Percentiles rank a stretch among this genome's conserved stretches.
These are phyloP conservation scores for Kluyveromyces sp. DNA, from an alignment of 1,139 yeast species.

Conservation along the genomic window DNA sequence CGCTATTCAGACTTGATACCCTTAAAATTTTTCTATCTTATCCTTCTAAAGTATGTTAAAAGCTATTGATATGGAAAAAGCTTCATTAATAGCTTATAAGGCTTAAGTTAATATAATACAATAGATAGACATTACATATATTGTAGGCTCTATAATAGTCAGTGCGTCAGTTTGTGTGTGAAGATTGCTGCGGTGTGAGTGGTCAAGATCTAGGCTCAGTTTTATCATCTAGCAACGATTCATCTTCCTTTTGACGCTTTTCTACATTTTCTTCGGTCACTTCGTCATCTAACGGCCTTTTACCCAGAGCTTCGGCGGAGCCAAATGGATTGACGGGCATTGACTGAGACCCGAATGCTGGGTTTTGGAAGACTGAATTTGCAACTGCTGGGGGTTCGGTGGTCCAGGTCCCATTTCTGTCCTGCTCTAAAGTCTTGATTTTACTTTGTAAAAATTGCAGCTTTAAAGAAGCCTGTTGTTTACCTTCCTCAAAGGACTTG, in stretches of 20 bases:
- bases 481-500: constrained; percentile 35
- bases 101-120: background rate
- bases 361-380: constrained; percentile 4
- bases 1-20: no score
- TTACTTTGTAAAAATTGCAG: constrained; percentile 27
- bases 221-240: constrained; percentile 3
- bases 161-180: no score
- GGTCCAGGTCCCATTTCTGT: background rate
- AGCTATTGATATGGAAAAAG: no score
- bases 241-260: constrained; percentile 22
- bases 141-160: background rate
- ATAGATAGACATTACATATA: background rate
- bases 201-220: no score
- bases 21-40: no score
- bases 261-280: constrained; percentile 18
- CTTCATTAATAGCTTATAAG: background rate
- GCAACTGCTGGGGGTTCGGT: background rate
- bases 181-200: no score
- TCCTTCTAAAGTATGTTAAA: no score
- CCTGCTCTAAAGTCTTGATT: constrained; percentile 17
- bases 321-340: background rate
- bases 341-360: constrained; percentile 3
- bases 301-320: constrained; percentile 19
- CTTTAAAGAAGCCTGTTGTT: constrained; percentile 33
- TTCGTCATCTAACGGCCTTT: constrained; percentile 20